Conservation (phyloP, 306 rosid species). For the Cucurbita maxima region DNA sequence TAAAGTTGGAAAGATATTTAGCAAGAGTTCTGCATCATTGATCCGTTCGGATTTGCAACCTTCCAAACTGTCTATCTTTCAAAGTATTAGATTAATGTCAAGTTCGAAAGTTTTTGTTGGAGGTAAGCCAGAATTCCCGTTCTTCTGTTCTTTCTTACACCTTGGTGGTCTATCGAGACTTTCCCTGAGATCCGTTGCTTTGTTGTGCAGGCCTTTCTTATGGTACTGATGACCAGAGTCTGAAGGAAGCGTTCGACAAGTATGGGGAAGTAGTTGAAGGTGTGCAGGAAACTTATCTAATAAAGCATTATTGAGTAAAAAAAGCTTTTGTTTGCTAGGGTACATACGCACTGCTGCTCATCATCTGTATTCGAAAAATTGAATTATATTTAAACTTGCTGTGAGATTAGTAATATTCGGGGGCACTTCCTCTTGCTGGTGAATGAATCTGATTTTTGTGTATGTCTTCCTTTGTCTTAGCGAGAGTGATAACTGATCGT, state of each 20-base stretch:
- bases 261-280: constrained; percentile 81
- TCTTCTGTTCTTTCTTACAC: not conserved
- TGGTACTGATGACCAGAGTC: constrained; percentile 46
- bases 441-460: not conserved
- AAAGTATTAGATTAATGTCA: constrained; percentile 59
- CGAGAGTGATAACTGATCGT: constrained; percentile 61
- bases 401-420: not conserved
- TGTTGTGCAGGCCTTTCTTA: constrained; percentile 48
- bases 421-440: not conserved
- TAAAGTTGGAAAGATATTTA: constrained; percentile 54
- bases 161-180: not conserved
- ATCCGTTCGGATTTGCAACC: constrained; percentile 26
- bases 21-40: constrained; percentile 35
- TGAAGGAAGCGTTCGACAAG: constrained; percentile 55
- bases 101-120: constrained; percentile 66
- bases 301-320: not conserved
- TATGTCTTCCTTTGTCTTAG: constrained; percentile 21
- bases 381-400: not conserved
- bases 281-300: constrained; percentile 5
- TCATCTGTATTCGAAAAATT: not conserved
- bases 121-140: constrained; percentile 24
- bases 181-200: not conserved
- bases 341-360: not conserved
- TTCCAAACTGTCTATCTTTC: constrained; percentile 33
- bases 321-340: not conserved